phyloP scores from a whole-genome alignment of 2,329 filamentous ascomycete species.

The Acrocalymma vagum region DNA sequence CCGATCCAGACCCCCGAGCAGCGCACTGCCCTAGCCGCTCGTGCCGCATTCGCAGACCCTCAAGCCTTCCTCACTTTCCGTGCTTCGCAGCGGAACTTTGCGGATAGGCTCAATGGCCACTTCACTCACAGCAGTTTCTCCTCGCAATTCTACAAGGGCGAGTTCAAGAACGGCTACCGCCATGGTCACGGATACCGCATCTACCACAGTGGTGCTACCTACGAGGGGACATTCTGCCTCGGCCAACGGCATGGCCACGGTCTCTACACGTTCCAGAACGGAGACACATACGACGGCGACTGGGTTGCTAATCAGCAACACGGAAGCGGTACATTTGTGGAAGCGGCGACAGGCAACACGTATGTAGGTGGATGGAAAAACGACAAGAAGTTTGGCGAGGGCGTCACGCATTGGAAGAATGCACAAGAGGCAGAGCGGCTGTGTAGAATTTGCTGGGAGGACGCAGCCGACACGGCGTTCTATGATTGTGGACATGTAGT shows the following conservation, averaged over 20 bases:
- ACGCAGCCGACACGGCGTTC: slow-evolving; percentile 67
- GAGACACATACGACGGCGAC: slow-evolving; percentile 66
- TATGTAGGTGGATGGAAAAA: slow-evolving; percentile 69
- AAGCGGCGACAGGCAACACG: slow-evolving; percentile 66
- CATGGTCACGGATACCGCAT: slow-evolving; percentile 66
- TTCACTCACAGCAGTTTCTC: slow-evolving; percentile 64
- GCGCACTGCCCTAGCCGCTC: slow-evolving; percentile 36
- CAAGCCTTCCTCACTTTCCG: slow-evolving; percentile 55
- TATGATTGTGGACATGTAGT: slow-evolving; percentile 71
- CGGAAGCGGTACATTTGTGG: slow-evolving; percentile 65
- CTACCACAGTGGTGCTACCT: slow-evolving; percentile 63
- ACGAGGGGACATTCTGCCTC: slow-evolving; percentile 63
- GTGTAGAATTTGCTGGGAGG: slow-evolving; percentile 71
- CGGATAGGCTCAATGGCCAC: slow-evolving; percentile 50
- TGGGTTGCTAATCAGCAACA: slow-evolving; percentile 71
- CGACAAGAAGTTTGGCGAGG: slow-evolving; percentile 68
- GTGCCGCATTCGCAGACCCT: slow-evolving; percentile 44
- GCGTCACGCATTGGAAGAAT: slow-evolving; percentile 69
- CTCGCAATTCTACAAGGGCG: slow-evolving; percentile 64
- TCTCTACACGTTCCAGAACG: slow-evolving; percentile 69
- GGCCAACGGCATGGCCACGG: slow-evolving; percentile 64
- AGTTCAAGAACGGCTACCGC: slow-evolving; percentile 53
- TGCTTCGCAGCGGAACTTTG: slow-evolving; percentile 52
- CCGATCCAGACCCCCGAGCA: slow-evolving; percentile 36
- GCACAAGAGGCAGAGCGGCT: slow-evolving; percentile 67